Evolutionary conservation across 2,329 filamentous ascomycete species (phyloP).

Genomic region (Venturia oleaginea): DNA sequence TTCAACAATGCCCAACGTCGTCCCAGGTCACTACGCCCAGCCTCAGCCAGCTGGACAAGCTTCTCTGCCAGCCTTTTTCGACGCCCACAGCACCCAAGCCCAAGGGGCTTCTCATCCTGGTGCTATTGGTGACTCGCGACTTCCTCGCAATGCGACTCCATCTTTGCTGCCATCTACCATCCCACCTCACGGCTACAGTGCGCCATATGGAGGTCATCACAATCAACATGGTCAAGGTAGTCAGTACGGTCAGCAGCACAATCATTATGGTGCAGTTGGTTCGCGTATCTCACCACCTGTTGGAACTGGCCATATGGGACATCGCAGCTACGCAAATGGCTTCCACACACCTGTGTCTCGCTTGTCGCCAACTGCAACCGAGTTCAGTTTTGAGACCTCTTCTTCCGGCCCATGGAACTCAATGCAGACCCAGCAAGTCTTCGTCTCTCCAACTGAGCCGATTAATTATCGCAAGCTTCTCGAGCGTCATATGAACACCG

Average conservation of each 20-base stretch:
- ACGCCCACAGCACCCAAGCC: background rate
- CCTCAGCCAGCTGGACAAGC: background rate
- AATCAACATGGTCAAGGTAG: background rate
- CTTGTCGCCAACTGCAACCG: conserved; percentile 11
- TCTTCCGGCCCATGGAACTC: conserved; percentile 11
- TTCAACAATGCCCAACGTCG: background rate
- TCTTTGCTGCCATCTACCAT: background rate
- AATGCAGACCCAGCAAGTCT: conserved; percentile 6
- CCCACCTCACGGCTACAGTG: background rate
- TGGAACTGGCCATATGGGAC: conserved; percentile 1
- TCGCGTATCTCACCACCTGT: background rate
- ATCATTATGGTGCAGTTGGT: background rate
- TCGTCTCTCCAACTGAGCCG: conserved; percentile 60
- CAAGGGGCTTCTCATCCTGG: background rate
- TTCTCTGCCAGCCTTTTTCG: background rate
- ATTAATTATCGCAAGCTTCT: conserved; percentile 93
- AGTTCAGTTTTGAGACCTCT: conserved; percentile 5
- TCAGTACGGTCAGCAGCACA: background rate
- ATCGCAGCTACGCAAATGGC: background rate
- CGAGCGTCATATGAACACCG: conserved; percentile 92
- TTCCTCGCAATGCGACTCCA: background rate
- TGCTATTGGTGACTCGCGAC: background rate
- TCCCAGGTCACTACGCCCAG: background rate
- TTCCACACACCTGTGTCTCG: conserved; percentile 3
- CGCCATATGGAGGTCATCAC: background rate